Percentiles rank a stretch among this genome's conserved stretches.
Conservation (phyloP, 2,329 filamentous ascomycete species). For the Xylariaceae sp. region DNA sequence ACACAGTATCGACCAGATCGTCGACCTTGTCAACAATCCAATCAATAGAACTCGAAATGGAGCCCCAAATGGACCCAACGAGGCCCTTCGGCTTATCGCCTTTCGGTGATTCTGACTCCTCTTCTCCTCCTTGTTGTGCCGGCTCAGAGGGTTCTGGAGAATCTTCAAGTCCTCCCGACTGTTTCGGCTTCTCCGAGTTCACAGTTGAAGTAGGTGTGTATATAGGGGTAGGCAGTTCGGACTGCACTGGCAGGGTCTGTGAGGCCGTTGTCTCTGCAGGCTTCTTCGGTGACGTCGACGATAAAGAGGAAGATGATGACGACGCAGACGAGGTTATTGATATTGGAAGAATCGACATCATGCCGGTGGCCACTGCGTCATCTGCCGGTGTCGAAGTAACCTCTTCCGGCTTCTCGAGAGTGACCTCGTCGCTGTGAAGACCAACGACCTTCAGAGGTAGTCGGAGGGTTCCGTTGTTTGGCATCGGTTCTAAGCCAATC, state of each 20-base stretch:
- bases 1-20: conserved; percentile 20
- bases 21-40: conserved; percentile 26
- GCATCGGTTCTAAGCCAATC: conserved; percentile 62
- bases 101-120: conserved; percentile 1
- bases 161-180: too few relatives aligned
- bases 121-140: neutral
- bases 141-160: neutral
- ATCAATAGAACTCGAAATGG: conserved; percentile 14
- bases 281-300: conserved; percentile 6
- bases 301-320: neutral
- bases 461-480: conserved; percentile 83
- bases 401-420: conserved; percentile 24
- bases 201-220: too few relatives aligned
- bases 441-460: conserved; percentile 62
- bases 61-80: conserved; percentile 20
- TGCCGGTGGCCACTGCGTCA: conserved; percentile 8
- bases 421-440: conserved; percentile 45
- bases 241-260: conserved; percentile 1
- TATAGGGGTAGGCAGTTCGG: conserved; percentile 7
- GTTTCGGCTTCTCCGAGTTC: neutral
- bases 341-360: conserved; percentile 19
- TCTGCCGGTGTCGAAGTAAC: conserved; percentile 17
- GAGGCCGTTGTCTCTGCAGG: conserved; percentile 7
- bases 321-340: conserved; percentile 8
- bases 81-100: conserved; percentile 3